Evolutionary conservation across 495 filamentous ascomycete genomes (phyloP).

Genomic region (Barbatosphaeria neglecta): DNA sequence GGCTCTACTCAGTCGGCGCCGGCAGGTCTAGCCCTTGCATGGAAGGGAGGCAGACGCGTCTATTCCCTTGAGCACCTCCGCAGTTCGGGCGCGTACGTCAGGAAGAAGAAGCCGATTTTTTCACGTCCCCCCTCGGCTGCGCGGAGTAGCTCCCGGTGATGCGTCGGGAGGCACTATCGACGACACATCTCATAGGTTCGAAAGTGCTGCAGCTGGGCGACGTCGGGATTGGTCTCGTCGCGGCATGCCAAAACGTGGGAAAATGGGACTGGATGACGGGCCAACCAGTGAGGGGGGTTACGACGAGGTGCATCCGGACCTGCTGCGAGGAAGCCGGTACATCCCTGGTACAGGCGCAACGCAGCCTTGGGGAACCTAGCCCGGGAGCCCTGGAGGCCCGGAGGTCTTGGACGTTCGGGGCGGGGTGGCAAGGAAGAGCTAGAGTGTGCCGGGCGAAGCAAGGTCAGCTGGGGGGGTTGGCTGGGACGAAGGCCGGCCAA

Average conservation of each 20-base stretch:
- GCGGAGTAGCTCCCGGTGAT: not conserved
- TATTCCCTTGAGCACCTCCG: too few relatives aligned
- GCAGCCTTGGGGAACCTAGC: not conserved
- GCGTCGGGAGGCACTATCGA: not conserved
- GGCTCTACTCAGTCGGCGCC: too few relatives aligned
- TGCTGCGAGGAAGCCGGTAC: not conserved
- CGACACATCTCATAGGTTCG: not conserved
- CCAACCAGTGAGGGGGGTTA: not conserved
- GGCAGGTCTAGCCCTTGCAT: too few relatives aligned
- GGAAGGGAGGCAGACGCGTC: too few relatives aligned
- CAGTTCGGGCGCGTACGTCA: too few relatives aligned
- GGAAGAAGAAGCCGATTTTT: not conserved
- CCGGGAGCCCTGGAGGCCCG: too few relatives aligned
- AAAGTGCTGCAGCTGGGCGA: not conserved
- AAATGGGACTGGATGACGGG: constrained; percentile 20
- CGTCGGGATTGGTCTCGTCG: constrained; percentile 11
- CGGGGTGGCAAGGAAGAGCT: not conserved
- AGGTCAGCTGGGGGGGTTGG: not conserved
- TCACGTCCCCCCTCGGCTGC: not conserved
- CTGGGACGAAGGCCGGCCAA: constrained; percentile 1
- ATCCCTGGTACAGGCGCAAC: not conserved
- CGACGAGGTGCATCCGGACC: not conserved
- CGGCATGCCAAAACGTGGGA: constrained; percentile 22
- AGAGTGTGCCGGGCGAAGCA: not conserved
- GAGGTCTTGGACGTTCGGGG: too few relatives aligned